These are phyloP conservation scores for Bertia moriformis DNA, from an alignment of 2,329 filamentous ascomycete species.

Conservation along the genomic window DNA sequence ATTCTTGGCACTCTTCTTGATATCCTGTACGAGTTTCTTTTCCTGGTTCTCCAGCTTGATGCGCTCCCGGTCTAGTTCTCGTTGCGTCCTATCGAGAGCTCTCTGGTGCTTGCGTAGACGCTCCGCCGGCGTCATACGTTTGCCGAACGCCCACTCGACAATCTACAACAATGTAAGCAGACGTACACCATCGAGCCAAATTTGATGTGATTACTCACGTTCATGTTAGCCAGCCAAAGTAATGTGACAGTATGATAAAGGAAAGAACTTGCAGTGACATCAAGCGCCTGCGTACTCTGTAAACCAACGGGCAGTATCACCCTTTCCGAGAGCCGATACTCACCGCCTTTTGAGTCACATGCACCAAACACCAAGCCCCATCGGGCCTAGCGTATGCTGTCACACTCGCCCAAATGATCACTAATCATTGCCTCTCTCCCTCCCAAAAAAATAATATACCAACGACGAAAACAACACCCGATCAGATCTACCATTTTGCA, in stretches of 20 bases:
- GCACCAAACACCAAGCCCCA: neutral
- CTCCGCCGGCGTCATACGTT: constrained; percentile 94
- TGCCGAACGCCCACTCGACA: constrained; percentile 97
- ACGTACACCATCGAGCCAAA: too few species aligned
- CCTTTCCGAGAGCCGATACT: too few species aligned
- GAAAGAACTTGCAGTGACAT: neutral
- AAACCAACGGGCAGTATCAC: too few species aligned
- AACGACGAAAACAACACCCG: too few species aligned
- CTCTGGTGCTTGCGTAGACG: constrained; percentile 86
- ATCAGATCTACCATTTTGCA: neutral
- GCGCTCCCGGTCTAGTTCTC: constrained; percentile 86
- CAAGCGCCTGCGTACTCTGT: too few species aligned
- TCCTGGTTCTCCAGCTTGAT: constrained; percentile 97
- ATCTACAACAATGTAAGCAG: constrained; percentile 42
- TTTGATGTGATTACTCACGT: too few species aligned
- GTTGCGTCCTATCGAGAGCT: constrained; percentile 90
- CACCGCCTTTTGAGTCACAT: too few species aligned
- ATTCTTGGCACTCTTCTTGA: constrained; percentile 97
- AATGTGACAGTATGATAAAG: neutral
- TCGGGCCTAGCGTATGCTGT: neutral
- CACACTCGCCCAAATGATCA: too few species aligned
- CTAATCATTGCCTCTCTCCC: too few species aligned
- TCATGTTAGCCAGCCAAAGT: neutral
- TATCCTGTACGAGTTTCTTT: constrained; percentile 88
- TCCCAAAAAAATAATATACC: too few species aligned